These are phyloP conservation scores for Cyathus pygmaeus DNA, from an alignment of 1,284 basidiomycete species.

Conservation along the genomic window DNA sequence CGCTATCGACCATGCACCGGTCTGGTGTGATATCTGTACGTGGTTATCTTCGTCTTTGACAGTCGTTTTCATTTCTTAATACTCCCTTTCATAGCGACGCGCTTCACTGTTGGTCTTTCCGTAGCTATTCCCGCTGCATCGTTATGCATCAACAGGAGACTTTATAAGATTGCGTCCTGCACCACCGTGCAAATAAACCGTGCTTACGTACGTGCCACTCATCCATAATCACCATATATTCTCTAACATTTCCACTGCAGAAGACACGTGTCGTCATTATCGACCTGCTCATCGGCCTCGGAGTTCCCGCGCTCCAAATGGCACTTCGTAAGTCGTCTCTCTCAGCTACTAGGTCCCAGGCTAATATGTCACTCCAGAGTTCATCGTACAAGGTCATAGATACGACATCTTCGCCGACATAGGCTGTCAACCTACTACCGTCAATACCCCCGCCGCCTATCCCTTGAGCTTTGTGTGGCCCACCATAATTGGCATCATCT, in stretches of 20 bases:
- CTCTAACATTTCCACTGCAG: slow-evolving; percentile 34
- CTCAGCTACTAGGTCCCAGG: background rate
- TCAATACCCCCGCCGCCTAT: slow-evolving; percentile 44
- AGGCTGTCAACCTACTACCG: slow-evolving; percentile 48
- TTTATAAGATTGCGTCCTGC: slow-evolving; percentile 56
- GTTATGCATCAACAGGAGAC: slow-evolving; percentile 61
- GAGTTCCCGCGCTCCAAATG: slow-evolving; percentile 60
- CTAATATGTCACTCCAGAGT: slow-evolving; percentile 38
- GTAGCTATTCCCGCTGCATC: slow-evolving; percentile 64
- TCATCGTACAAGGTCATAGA: slow-evolving; percentile 54
- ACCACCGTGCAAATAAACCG: background rate
- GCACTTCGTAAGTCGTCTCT: slow-evolving; percentile 54
- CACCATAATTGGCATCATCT: slow-evolving; percentile 46
- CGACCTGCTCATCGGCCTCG: slow-evolving; percentile 52
- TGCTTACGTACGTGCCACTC: background rate
- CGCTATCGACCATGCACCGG: slow-evolving; percentile 40
- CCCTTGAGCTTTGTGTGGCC: slow-evolving; percentile 49
- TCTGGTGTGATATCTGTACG: slow-evolving; percentile 66
- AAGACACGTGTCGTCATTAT: slow-evolving; percentile 49
- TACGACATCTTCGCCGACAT: slow-evolving; percentile 51
- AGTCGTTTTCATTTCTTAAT: background rate
- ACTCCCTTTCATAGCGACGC: slow-evolving; percentile 37
- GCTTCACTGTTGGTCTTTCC: slow-evolving; percentile 49
- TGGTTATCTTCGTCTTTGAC: background rate
- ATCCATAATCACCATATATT: slow-evolving; percentile 22